Percentiles rank a stretch among this genome's conserved stretches.
Conservation (phyloP, 106 monocot genomes). For the Phalaenopsis aphrodite region DNA sequence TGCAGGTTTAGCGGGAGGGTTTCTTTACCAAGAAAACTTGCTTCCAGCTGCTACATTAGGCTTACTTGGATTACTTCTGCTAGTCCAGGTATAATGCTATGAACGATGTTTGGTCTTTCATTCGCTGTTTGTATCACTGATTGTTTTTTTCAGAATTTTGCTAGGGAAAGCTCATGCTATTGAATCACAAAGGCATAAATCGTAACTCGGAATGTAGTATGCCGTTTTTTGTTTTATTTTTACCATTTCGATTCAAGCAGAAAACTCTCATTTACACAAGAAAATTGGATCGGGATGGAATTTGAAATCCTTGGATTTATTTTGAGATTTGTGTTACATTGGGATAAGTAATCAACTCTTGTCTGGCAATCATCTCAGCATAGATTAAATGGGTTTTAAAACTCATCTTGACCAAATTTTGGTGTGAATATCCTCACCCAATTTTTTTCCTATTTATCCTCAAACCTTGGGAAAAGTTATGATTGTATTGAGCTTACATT, state of each 20-base stretch:
- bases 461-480: not conserved
- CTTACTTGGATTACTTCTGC: constrained; percentile 78
- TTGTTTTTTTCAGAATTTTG: not conserved
- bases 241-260: not conserved
- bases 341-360: no score
- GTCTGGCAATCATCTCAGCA: no score
- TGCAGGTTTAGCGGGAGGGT: constrained; percentile 61
- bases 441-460: not conserved
- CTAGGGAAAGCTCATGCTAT: not conserved
- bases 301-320: no score
- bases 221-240: not conserved
- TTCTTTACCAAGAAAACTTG: constrained; percentile 71
- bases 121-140: not conserved
- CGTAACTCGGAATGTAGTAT: not conserved
- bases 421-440: no score
- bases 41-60: constrained; percentile 68
- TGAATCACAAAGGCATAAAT: not conserved
- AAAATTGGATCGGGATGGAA: not conserved
- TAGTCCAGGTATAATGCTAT: constrained; percentile 55
- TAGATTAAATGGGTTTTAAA: no score
- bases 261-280: not conserved
- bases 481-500: not conserved
- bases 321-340: no score
- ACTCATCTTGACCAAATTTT: no score
- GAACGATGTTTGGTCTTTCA: not conserved